A percentile compares a stretch with the other conserved stretches of the same genome.
Conservation (phyloP, 2,329 filamentous ascomycete species). For the Reticulascus tulasneorum region DNA sequence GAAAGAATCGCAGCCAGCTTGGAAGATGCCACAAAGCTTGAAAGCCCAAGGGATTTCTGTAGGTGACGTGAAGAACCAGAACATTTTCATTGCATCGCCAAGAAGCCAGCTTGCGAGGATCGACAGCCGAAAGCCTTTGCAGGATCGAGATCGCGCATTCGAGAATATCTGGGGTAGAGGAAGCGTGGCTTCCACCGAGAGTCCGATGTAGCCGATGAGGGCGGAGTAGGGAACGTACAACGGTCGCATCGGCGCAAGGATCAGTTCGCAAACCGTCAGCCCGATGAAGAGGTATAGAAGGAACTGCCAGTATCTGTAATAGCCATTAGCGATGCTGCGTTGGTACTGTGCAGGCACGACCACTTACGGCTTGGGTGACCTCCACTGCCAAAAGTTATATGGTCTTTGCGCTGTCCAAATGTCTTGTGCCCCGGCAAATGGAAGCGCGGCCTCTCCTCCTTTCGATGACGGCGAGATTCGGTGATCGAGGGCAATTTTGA, state of each 20-base stretch:
- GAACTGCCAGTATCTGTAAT: constrained; percentile 70
- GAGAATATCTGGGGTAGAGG: constrained; percentile 74
- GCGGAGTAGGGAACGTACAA: constrained; percentile 64
- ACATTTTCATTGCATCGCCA: constrained; percentile 83
- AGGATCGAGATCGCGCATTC: constrained; percentile 65
- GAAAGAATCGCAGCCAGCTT: constrained; percentile 71
- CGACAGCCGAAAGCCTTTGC: constrained; percentile 72
- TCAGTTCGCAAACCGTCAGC: constrained; percentile 61
- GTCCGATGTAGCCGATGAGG: constrained; percentile 68
- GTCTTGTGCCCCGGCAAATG: constrained; percentile 56
- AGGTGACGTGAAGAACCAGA: constrained; percentile 73
- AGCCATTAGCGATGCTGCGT: background rate
- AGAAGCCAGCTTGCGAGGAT: constrained; percentile 75
- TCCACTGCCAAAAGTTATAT: constrained; percentile 82
- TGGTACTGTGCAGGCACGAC: background rate
- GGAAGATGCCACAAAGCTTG: constrained; percentile 78
- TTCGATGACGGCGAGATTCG: constrained; percentile 57
- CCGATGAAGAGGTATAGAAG: constrained; percentile 61
- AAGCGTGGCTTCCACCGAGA: constrained; percentile 76
- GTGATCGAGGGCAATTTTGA: constrained; percentile 67
- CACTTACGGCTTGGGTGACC: constrained; percentile 60
- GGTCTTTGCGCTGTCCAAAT: constrained; percentile 50
- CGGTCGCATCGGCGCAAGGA: constrained; percentile 54
- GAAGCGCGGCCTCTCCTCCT: constrained; percentile 55
- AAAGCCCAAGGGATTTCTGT: constrained; percentile 72